Evolutionary conservation across 371 early-diverging fungal genomes (phyloP).

Genomic region (Mortierella sp.): DNA sequence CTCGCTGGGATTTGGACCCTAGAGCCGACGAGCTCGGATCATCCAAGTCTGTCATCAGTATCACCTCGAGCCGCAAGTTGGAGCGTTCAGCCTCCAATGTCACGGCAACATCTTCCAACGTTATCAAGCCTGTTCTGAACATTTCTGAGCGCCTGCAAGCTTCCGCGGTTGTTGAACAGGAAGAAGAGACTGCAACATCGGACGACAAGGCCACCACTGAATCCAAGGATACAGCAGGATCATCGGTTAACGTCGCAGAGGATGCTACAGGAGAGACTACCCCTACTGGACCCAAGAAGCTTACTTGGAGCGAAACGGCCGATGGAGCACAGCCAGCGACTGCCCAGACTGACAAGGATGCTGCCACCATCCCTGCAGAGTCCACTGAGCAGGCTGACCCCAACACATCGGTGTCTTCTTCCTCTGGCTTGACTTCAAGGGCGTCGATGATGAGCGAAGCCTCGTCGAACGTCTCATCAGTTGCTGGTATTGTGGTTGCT

Average conservation of each 20-base stretch:
- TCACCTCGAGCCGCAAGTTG: constrained; percentile 38
- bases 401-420: constrained; percentile 22
- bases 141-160: constrained; percentile 46
- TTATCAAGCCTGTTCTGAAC: constrained; percentile 25
- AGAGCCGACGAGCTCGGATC: constrained; percentile 48
- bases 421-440: constrained; percentile 35
- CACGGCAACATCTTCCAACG: constrained; percentile 26
- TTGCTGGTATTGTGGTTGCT: constrained; percentile 42
- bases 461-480: constrained; percentile 44
- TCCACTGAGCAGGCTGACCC: neutral
- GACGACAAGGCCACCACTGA: neutral
- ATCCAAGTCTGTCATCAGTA: constrained; percentile 49
- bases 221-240: neutral
- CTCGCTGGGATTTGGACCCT: constrained; percentile 55
- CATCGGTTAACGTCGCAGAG: neutral
- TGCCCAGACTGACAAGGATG: constrained; percentile 4
- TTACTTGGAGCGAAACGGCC: constrained; percentile 10
- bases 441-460: constrained; percentile 49
- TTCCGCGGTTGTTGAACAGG: constrained; percentile 21
- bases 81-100: constrained; percentile 42
- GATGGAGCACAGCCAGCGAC: neutral
- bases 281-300: constrained; percentile 17
- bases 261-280: neutral
- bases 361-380: neutral
- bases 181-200: neutral